Conservation (phyloP, 495 filamentous ascomycete species). For the Penicillium ochrochloron region DNA sequence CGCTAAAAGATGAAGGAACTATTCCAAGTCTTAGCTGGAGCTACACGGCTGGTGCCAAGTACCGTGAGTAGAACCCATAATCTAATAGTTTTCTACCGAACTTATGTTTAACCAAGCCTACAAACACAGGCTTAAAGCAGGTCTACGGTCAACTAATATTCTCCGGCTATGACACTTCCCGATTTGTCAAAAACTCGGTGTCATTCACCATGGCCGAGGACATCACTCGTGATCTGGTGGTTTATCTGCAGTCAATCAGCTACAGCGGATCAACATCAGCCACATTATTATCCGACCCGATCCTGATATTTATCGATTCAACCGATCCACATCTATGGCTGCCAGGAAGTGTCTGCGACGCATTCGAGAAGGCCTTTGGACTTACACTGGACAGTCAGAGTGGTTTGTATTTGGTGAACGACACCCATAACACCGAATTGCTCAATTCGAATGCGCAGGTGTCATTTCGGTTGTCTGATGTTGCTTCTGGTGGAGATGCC, state of each 20-base stretch:
- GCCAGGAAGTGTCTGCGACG: slow-evolving; percentile 61
- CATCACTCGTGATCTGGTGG: slow-evolving; percentile 52
- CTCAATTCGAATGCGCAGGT: slow-evolving; percentile 50
- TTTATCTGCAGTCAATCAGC: slow-evolving; percentile 57
- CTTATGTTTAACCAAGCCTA: not conserved
- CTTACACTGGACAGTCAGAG: slow-evolving; percentile 50
- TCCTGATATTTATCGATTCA: slow-evolving; percentile 61
- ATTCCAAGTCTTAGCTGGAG: slow-evolving; percentile 69
- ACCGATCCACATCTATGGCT: slow-evolving; percentile 73
- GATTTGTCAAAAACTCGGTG: slow-evolving; percentile 59
- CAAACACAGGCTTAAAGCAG: slow-evolving; percentile 42
- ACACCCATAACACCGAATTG: slow-evolving; percentile 52
- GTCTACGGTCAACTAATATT: slow-evolving; percentile 61
- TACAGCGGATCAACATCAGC: slow-evolving; percentile 43
- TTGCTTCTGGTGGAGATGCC: slow-evolving; percentile 42
- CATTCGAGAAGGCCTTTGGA: slow-evolving; percentile 63
- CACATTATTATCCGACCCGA: slow-evolving; percentile 39
- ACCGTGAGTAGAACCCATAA: slow-evolving; percentile 48
- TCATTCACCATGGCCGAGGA: slow-evolving; percentile 53
- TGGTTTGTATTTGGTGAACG: slow-evolving; percentile 41
- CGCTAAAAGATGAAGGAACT: slow-evolving; percentile 47
- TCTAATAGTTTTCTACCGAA: too few relatives aligned
- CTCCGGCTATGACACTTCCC: slow-evolving; percentile 65
- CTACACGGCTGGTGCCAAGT: slow-evolving; percentile 69
- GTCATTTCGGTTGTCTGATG: slow-evolving; percentile 61